A percentile compares a stretch with the other conserved stretches of the same genome.
phyloP scores from a whole-genome alignment of 768 basidiomycete genomes.

The Mycena alexandri region DNA sequence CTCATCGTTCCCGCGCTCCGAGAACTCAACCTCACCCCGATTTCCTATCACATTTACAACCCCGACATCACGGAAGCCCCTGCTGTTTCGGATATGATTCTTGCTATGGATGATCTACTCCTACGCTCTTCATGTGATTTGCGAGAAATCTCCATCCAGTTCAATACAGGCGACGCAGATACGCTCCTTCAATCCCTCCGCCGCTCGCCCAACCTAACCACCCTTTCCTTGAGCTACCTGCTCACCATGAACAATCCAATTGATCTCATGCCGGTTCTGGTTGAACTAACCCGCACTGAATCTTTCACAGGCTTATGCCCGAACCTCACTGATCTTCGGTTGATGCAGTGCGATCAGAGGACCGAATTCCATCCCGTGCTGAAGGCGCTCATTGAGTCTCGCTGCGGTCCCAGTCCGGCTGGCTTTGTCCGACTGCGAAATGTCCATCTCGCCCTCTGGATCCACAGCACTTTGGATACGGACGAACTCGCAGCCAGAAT shows the following conservation, averaged over 20 bases:
- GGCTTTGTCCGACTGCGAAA: no score
- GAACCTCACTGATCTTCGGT: background rate
- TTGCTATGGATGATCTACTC: constrained; percentile 1
- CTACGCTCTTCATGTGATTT: constrained; percentile 13
- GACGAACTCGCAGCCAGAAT: no score
- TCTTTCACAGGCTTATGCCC: background rate
- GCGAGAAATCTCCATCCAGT: background rate
- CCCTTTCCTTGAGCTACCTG: background rate
- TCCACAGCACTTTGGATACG: no score
- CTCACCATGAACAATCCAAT: background rate
- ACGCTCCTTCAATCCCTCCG: background rate
- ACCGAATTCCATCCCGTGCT: background rate
- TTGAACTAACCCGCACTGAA: background rate
- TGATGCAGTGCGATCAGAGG: background rate
- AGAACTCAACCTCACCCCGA: background rate
- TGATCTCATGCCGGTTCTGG: background rate
- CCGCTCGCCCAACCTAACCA: background rate
- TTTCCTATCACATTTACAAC: background rate
- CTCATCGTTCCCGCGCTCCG: background rate
- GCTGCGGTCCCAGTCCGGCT: background rate
- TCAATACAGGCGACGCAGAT: background rate
- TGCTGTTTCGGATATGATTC: background rate
- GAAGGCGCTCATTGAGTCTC: background rate
- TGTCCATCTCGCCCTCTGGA: no score
- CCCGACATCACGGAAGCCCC: background rate